Base-by-base conservation (phyloP, 805 yeast genomes). In the Candida tammaniensis region DNA sequence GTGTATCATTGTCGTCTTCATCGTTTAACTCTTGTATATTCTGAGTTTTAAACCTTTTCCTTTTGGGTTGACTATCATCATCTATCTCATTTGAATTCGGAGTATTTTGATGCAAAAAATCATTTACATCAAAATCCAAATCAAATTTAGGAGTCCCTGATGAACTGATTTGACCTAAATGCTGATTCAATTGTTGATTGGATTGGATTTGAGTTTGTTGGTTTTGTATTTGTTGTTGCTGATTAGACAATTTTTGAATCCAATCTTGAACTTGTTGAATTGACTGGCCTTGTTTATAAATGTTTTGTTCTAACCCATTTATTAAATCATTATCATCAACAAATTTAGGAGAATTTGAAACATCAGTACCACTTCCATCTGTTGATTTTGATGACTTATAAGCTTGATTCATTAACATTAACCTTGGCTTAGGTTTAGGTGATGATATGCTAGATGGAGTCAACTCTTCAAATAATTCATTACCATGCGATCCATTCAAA, bases 251-350 rank as follows among this genome's bases (percentile, higher is more conserved):
- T 39, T 54, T 65, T 34, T 62, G 71, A 30, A 74, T 64, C 79
- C 79, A 74, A 40, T 76, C 80, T 48, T 73, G 76, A 1, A 73
- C 76, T 47, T 74, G 79, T 49, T 64, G 74, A 35, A 76, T 62
- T 3, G 77, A 68, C 40, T 66, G 70, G 9, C 77, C 78, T 43
- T 75, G 77, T 45, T 64, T 68, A 31, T 55, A 54, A 8, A 74
- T 54, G 37, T 64, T 75, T 29, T 64, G 65, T 42, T 75, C 77
- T 30, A 76, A 61, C 13, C 66, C 72, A 16, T 59, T 42, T 35
- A 59, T 47, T 3, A 46, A n/a, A 21, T 57, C 57, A 17, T 34
- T 38, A 17, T 20, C 25, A 11, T 21, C 36, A 26, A 24, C 7
- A 11, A 27, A 17, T n/a, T 27, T 27, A 4, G 29, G 21, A 7